Conservation (phyloP, 768 basidiomycete species). For the Obba rivulosa region DNA sequence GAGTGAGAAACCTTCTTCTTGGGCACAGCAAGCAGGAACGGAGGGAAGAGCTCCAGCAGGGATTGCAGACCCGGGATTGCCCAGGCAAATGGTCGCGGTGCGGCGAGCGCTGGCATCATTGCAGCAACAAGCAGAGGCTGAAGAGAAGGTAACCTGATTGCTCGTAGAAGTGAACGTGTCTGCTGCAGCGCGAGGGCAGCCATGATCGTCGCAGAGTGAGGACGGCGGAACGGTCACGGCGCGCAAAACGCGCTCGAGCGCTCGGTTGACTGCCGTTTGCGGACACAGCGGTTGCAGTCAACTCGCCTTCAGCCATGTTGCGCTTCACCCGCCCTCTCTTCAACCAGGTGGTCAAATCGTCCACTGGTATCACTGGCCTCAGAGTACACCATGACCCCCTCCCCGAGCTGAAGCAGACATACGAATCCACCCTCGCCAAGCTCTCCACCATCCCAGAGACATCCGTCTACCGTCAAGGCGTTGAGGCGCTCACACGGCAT, state of each 20-base stretch:
- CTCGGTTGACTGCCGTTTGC: conserved; percentile 12
- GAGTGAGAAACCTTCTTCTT: conserved; percentile 94
- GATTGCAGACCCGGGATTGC: conserved; percentile 38
- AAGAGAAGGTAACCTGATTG: conserved; percentile 18
- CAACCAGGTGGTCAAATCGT: conserved; percentile 57
- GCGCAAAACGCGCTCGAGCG: no score
- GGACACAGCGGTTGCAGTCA: not conserved
- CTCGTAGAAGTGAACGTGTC: conserved; percentile 17
- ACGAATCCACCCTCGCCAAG: conserved; percentile 67
- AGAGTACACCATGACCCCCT: conserved; percentile 81
- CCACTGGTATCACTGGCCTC: conserved; percentile 87
- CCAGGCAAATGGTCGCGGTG: conserved; percentile 28
- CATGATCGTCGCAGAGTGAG: conserved; percentile 26
- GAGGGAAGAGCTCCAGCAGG: conserved; percentile 73
- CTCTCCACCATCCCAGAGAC: conserved; percentile 70
- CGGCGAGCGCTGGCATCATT: conserved; percentile 14
- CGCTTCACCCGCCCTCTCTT: conserved; percentile 70
- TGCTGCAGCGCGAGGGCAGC: conserved; percentile 34
- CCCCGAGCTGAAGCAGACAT: conserved; percentile 68
- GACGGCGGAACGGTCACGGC: not conserved
- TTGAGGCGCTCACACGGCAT: conserved; percentile 77
- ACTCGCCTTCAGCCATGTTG: conserved; percentile 48
- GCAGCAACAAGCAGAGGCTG: conserved; percentile 17
- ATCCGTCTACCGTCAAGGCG: conserved; percentile 86
- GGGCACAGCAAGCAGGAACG: conserved; percentile 87